Evolutionary conservation across 306 rosid species (phyloP).

Genomic region (Rosa lucieae): DNA sequence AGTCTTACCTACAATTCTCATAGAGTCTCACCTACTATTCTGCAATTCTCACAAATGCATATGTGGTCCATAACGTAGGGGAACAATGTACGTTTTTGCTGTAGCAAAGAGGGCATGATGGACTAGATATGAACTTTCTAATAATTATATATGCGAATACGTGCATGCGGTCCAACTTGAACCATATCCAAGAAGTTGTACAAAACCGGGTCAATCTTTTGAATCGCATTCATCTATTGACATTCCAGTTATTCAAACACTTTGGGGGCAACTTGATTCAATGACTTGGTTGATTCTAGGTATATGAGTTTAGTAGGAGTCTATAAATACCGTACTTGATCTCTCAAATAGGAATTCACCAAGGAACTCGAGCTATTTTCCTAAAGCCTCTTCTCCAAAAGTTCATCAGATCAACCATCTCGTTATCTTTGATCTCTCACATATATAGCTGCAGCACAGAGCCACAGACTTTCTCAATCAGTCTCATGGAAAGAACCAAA

Average conservation of each 20-base stretch:
- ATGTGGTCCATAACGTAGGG: neutral
- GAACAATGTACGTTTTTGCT: neutral
- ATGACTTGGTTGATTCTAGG: neutral
- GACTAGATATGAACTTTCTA: neutral
- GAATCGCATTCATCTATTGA: neutral
- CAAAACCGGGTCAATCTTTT: neutral
- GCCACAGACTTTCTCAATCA: neutral
- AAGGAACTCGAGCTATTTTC: neutral
- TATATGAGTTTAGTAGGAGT: neutral
- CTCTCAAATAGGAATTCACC: neutral
- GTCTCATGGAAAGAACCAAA: slow-evolving; percentile 23
- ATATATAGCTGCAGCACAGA: neutral
- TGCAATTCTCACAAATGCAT: neutral
- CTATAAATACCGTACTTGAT: slow-evolving; percentile 15
- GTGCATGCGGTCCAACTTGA: slow-evolving; percentile 6
- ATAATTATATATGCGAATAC: neutral
- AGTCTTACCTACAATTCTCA: slow-evolving; percentile 20
- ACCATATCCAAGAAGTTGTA: neutral
- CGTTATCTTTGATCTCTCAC: neutral
- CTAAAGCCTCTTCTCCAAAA: neutral
- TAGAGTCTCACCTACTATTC: slow-evolving; percentile 19
- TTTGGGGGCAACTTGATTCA: neutral
- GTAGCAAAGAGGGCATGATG: neutral
- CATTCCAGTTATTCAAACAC: neutral
- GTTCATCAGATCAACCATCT: neutral